A percentile compares a stretch with the other conserved stretches of the same genome.
These are phyloP conservation scores for Hypsizygus ulmarius DNA, from an alignment of 1,284 basidiomycete species.

Conservation along the genomic window DNA sequence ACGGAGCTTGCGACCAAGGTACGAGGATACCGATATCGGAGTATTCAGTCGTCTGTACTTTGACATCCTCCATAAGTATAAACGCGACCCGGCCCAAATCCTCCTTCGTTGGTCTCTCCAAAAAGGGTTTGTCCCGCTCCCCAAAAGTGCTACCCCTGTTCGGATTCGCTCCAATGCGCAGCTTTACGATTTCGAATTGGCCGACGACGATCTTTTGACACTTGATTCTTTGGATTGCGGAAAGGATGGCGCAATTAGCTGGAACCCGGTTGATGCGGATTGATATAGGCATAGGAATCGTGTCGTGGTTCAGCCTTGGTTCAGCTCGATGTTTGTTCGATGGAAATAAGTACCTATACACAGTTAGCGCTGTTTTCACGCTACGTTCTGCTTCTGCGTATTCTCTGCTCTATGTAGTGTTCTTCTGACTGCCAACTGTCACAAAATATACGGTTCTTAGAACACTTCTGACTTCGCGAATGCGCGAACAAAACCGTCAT, in stretches of 20 bases:
- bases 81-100: conserved; percentile 65
- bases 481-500: conserved; percentile 5
- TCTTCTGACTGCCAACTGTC: background rate
- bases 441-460: conserved; percentile 4
- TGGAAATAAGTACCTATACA: background rate
- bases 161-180: conserved; percentile 70
- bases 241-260: conserved; percentile 59
- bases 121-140: conserved; percentile 74
- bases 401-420: no score
- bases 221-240: conserved; percentile 67
- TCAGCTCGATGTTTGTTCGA: background rate
- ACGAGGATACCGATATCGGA: background rate
- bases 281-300: conserved; percentile 10
- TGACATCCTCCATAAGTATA: conserved; percentile 35
- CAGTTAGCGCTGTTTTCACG: no score
- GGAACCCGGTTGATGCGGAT: conserved; percentile 65
- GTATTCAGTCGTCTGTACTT: background rate
- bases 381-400: no score
- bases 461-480: conserved; percentile 11
- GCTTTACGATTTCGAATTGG: conserved; percentile 70
- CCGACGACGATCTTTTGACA: conserved; percentile 55
- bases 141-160: conserved; percentile 68
- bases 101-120: conserved; percentile 84
- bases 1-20: conserved; percentile 57
- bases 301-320: no score